These are phyloP conservation scores for Cystoisospora suis DNA, from an alignment of 169 alveolate genomes.

Conservation along the genomic window DNA sequence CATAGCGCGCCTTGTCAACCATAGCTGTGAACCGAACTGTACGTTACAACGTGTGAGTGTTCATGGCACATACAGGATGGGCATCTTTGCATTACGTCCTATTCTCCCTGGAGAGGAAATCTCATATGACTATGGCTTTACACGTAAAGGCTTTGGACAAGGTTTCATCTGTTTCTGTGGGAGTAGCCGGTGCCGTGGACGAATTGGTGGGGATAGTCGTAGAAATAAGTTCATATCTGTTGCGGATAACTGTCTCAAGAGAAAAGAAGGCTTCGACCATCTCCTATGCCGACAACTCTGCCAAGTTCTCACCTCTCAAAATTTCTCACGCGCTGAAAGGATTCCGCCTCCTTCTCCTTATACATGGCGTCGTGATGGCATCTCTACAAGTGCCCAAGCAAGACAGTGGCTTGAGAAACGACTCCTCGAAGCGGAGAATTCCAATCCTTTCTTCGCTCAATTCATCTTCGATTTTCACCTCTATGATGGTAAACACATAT, in stretches of 20 bases:
- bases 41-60: conserved; percentile 94
- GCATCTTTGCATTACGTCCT: conserved; percentile 93
- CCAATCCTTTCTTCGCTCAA: conserved; percentile 34
- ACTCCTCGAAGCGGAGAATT: background rate
- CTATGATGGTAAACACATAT: background rate
- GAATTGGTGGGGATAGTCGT: conserved; percentile 34
- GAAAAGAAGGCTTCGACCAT: conserved; percentile 24
- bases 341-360: conserved; percentile 30
- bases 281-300: conserved; percentile 3
- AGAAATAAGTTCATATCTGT: background rate
- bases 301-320: conserved; percentile 18
- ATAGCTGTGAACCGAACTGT: conserved; percentile 98
- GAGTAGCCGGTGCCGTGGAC: conserved; percentile 44
- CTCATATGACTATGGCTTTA: conserved; percentile 91
- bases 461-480: conserved; percentile 32
- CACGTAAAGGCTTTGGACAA: conserved; percentile 41
- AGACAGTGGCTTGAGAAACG: background rate
- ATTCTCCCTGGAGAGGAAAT: conserved; percentile 94
- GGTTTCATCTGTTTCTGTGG: conserved; percentile 60
- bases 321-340: conserved; percentile 17
- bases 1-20: conserved; percentile 95
- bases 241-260: conserved; percentile 2
- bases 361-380: background rate
- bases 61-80: conserved; percentile 93
- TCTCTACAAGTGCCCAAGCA: conserved; percentile 5